A percentile compares a stretch with the other conserved stretches of the same genome.
phyloP scores from a whole-genome alignment of 176 grass and related monocot species.

The Oryza nivara region DNA sequence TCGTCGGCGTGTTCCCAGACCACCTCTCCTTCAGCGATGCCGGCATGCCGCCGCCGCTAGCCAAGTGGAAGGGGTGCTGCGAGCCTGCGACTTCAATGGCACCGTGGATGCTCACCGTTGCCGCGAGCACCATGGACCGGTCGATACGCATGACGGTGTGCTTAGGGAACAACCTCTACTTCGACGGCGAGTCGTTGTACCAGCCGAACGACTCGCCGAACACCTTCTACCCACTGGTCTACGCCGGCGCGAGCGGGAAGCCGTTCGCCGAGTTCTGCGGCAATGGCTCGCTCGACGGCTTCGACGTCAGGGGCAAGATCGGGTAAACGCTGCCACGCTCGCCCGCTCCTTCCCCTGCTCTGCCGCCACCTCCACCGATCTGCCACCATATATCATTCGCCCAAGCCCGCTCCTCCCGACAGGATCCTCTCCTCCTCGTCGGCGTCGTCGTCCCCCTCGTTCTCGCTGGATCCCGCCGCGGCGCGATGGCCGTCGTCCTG shows the following conservation, averaged over 20 bases:
- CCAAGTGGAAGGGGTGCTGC: slow-evolving; percentile 56
- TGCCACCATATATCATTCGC: no score
- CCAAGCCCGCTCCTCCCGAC: no score
- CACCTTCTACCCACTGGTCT: slow-evolving; percentile 2
- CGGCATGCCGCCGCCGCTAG: slow-evolving; percentile 52
- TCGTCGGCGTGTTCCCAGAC: slow-evolving; percentile 50
- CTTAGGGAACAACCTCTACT: slow-evolving; percentile 43
- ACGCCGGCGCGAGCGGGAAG: slow-evolving; percentile 22
- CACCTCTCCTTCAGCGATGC: slow-evolving; percentile 63
- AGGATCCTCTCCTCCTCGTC: no score
- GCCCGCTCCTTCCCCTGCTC: no score
- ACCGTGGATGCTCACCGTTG: slow-evolving; percentile 72
- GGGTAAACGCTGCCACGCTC: not conserved
- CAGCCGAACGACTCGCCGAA: slow-evolving; percentile 1
- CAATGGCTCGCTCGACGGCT: slow-evolving; percentile 34
- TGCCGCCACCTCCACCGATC: no score
- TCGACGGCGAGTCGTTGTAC: slow-evolving; percentile 54
- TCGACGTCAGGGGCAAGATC: slow-evolving; percentile 59
- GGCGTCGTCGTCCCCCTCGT: no score
- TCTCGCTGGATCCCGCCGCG: no score
- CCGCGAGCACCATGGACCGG: slow-evolving; percentile 63
- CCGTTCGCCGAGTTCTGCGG: slow-evolving; percentile 24
- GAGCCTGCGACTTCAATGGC: slow-evolving; percentile 39
- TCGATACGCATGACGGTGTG: slow-evolving; percentile 38
- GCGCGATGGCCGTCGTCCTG: no score